A percentile compares a stretch with the other conserved stretches of the same genome.
phyloP scores from a whole-genome alignment of 169 alveolate genomes.

The Eimeria zaria region DNA sequence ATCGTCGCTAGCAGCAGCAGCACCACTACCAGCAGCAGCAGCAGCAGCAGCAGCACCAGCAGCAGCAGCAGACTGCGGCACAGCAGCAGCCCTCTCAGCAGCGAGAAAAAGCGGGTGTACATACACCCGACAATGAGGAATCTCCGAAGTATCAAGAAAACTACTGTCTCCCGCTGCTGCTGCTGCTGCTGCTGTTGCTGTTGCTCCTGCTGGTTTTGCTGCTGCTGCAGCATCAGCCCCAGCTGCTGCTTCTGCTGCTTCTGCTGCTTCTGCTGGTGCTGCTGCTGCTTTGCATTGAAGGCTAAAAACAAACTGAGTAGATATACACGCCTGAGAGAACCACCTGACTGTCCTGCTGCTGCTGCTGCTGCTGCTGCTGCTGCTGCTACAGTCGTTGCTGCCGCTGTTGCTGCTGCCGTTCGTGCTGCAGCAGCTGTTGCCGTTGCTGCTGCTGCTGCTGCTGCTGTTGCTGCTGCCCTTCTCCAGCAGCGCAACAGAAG shows the following conservation, averaged over 20 bases:
- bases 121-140: conserved; percentile 25
- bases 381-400: no score
- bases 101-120: conserved; percentile 53
- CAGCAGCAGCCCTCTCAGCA: conserved; percentile 59
- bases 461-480: conserved; percentile 5
- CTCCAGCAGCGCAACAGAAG: conserved; percentile 32
- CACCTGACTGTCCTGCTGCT: background rate
- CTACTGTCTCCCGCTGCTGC: background rate
- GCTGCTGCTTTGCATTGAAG: background rate
- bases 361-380: conserved; percentile 6
- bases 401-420: no score
- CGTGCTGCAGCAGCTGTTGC: no score
- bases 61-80: conserved; percentile 37
- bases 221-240: background rate
- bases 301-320: conserved; percentile 24
- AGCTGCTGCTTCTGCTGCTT: background rate
- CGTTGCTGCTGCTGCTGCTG: conserved; percentile 39
- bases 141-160: background rate
- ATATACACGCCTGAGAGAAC: conserved; percentile 48
- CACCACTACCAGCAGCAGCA: background rate
- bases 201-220: background rate
- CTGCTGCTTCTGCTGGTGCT: background rate
- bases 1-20: background rate
- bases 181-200: conserved; percentile 8
- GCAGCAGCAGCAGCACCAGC: conserved; percentile 30